Evolutionary conservation across 371 early-diverging fungal species (phyloP).

Genomic region (Apophysomyces ossiformis): DNA sequence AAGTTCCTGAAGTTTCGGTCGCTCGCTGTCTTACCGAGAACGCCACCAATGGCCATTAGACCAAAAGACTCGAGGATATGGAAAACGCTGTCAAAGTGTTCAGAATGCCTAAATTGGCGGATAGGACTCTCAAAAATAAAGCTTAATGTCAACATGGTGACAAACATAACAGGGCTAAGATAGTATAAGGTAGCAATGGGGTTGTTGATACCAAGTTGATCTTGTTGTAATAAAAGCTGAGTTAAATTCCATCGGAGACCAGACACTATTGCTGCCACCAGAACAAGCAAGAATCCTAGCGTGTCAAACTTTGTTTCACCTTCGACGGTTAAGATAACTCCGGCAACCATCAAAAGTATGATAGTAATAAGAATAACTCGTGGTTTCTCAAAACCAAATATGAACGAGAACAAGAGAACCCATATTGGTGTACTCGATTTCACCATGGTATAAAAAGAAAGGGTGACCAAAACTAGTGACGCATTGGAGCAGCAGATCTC

Average conservation of each 20-base stretch:
- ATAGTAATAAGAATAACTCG: slow-evolving; percentile 66
- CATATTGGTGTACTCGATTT: slow-evolving; percentile 90
- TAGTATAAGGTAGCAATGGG: slow-evolving; percentile 83
- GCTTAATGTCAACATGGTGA: slow-evolving; percentile 57
- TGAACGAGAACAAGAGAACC: slow-evolving; percentile 88
- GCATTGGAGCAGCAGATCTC: slow-evolving; percentile 92
- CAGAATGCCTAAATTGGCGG: slow-evolving; percentile 46
- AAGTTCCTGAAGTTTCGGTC: background rate
- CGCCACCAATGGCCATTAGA: slow-evolving; percentile 76
- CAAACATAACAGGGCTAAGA: slow-evolving; percentile 78
- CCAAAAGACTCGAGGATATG: slow-evolving; percentile 48
- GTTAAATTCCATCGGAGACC: slow-evolving; percentile 87
- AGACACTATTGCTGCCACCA: slow-evolving; percentile 77
- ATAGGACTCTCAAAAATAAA: slow-evolving; percentile 67
- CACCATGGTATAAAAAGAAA: slow-evolving; percentile 96
- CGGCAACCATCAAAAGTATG: slow-evolving; percentile 80
- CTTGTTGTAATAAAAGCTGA: slow-evolving; percentile 77
- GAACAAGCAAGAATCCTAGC: slow-evolving; percentile 68
- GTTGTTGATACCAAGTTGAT: slow-evolving; percentile 71
- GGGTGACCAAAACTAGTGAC: slow-evolving; percentile 79
- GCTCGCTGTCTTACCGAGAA: slow-evolving; percentile 49
- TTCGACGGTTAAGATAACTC: slow-evolving; percentile 85
- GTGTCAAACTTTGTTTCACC: slow-evolving; percentile 78
- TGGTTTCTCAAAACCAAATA: slow-evolving; percentile 85
- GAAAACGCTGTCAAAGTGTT: slow-evolving; percentile 45